phyloP scores from a whole-genome alignment of 345 rosid genomes.

The Pugionium cornutum region DNA sequence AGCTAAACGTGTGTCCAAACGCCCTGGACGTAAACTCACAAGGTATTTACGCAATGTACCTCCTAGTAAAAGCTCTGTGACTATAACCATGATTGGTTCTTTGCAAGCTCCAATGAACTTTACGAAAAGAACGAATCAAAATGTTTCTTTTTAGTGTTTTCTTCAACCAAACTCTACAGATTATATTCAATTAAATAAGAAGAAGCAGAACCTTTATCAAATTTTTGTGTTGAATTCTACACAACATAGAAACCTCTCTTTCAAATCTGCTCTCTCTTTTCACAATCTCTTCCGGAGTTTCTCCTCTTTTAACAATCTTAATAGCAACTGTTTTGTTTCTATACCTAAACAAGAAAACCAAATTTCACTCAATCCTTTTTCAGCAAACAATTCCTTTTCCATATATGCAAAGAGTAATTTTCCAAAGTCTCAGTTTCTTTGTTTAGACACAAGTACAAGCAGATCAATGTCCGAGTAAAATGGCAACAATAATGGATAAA shows the following conservation, averaged over 20 bases:
- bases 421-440: conserved; percentile 1
- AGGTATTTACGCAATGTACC: conserved; percentile 91
- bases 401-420: too few species aligned
- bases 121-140: neutral
- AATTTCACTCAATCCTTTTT: neutral
- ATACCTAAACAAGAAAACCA: conserved; percentile 52
- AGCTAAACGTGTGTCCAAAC: conserved; percentile 68
- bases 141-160: conserved; percentile 1
- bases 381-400: too few species aligned
- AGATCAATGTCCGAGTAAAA: neutral
- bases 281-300: conserved; percentile 75
- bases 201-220: conserved; percentile 65
- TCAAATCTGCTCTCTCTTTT: conserved; percentile 79
- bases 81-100: conserved; percentile 94
- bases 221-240: conserved; percentile 86
- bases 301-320: conserved; percentile 78
- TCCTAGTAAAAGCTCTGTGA: conserved; percentile 82
- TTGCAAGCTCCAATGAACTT: conserved; percentile 97
- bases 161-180: neutral
- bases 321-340: conserved; percentile 83
- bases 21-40: conserved; percentile 62
- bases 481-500: neutral
- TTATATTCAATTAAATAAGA: neutral
- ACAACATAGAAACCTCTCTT: conserved; percentile 85
- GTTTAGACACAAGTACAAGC: conserved; percentile 2